These are phyloP conservation scores for Acorus calamus DNA, from an alignment of 106 monocot species.

Conservation along the genomic window DNA sequence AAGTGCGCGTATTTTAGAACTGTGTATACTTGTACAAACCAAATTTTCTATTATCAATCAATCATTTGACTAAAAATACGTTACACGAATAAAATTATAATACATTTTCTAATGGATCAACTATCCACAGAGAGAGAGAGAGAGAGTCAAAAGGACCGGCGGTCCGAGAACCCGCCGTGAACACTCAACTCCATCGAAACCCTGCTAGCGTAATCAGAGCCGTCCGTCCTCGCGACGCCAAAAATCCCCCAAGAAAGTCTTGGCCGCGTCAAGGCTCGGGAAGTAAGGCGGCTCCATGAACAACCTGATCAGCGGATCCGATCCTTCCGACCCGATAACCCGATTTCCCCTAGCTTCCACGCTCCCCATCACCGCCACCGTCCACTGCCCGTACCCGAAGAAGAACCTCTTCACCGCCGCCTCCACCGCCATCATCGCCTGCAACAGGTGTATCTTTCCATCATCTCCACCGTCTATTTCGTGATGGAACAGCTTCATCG, in stretches of 20 bases:
- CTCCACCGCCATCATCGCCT: slow-evolving; percentile 72
- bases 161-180: no score
- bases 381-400: slow-evolving; percentile 61
- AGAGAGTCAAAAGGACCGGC: no score
- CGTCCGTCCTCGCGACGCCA: slow-evolving; percentile 14
- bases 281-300: slow-evolving; percentile 74
- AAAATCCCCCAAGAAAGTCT: slow-evolving; percentile 66
- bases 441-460: slow-evolving; percentile 50
- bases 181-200: no score
- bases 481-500: slow-evolving; percentile 62
- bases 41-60: no score
- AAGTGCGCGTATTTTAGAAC: no score
- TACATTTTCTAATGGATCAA: no score
- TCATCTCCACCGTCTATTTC: slow-evolving; percentile 25
- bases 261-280: slow-evolving; percentile 82
- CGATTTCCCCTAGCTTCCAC: slow-evolving; percentile 35
- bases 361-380: slow-evolving; percentile 58
- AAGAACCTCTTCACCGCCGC: slow-evolving; percentile 69
- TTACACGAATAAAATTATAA: no score
- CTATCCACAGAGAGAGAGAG: no score
- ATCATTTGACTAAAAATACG: no score
- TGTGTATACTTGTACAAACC: no score
- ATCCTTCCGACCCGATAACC: slow-evolving; percentile 9
- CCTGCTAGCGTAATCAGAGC: no score
- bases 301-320: slow-evolving; percentile 43